Base-by-base conservation (phyloP, 345 rosid species). In the Citrus trifoliata region DNA sequence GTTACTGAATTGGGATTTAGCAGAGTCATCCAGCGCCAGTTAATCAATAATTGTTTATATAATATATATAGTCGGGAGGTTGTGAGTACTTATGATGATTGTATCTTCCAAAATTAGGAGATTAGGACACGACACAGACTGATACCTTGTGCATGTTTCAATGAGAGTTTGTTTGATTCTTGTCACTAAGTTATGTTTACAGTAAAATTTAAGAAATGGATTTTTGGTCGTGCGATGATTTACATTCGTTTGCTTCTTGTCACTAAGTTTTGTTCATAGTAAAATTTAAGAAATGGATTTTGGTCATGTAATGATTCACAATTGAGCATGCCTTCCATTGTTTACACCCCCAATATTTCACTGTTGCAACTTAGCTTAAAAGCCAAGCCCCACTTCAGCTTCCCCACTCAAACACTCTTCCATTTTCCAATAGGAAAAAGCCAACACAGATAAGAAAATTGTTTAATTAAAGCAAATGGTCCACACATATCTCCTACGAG, bases 281-380 rank as follows among this genome's bases (percentile, higher is more conserved):
- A 35, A 56, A 48, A 35, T 73, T 30, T 59, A 35, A 76, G 27
- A 33, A 24, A 67, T 35, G 55, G 56, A 24, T 22, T 33, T 24
- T 13, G 25, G 22, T 75, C 72, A 16, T 16, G 72, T 1, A 42
- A 70, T 30, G 25, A 67, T 76, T 76, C 38, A n/a, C 18, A 25
- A 35, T 38, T 68, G 74, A n/a, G 24, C n/a, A 35, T 40, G 4
- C 53, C 30, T 9, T 24, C 37, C 38, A 42, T 64, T 35, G 37
- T 27, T 51, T 12, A 5, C 25, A 60, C 22, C 1, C 1, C 4
- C 28, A 14, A 13, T 18, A 33, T 48, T 63, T 56, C 66, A 65
- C 63, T 35, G 21, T 9, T 24, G 78, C 81, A 74, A 79, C 87
- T 86, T 88, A 3, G 86, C 90, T 89, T 89, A 83, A 80, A 91